Evolutionary conservation across 1,139 yeast species (phyloP), one percentile per base, ranked within the genome.

Genomic region (Taphrina pruni): DNA sequence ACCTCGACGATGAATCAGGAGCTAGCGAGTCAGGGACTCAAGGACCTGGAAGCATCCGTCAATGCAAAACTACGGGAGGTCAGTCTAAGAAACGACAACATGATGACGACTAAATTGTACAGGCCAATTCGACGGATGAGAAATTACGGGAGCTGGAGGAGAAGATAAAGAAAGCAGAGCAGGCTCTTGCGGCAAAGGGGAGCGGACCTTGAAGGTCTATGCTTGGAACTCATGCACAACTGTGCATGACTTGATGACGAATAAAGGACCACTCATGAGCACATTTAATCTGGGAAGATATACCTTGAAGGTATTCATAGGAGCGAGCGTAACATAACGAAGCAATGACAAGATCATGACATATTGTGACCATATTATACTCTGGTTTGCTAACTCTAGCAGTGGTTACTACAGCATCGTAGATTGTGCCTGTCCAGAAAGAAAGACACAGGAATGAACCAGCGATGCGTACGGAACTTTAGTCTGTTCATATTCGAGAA

Each of bases 121-220:
- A 54, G 57, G 57, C 57, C 6, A 35, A 54, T 17, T 54, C 57
- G 21, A 38, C 60, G 46, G 60, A 56, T 39, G 14, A 39, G 36
- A 39, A 56, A 17, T 21, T 56, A 14, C 11, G 26, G 20, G 60
- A 21, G 36, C 48, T 56, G 46, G 60, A 56, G 26, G 50, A 56
- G 50, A 56, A 56, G 21, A 56, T 56, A 48, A 56, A 41, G 60
- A 36, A 12, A 26, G 60, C 60, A 20, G 60, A 56, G 20, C 48
- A 56, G 36, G 60, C 60, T n/a, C 48, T 56, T 14, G 60, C 60
- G 6, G 43, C 41, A 8, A 50, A 50, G 36, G 36, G 9, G n/a
- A 35, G 54, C 36, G 11, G n/a, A 26, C 8, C 36, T 8, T 50
- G 54, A 50, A n/a, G 43, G 48, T 45, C 9, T 17, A 45, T 14